These are phyloP conservation scores for Lichtheimia hyalospora DNA, from an alignment of 371 early-diverging fungal genomes.

Conservation along the genomic window DNA sequence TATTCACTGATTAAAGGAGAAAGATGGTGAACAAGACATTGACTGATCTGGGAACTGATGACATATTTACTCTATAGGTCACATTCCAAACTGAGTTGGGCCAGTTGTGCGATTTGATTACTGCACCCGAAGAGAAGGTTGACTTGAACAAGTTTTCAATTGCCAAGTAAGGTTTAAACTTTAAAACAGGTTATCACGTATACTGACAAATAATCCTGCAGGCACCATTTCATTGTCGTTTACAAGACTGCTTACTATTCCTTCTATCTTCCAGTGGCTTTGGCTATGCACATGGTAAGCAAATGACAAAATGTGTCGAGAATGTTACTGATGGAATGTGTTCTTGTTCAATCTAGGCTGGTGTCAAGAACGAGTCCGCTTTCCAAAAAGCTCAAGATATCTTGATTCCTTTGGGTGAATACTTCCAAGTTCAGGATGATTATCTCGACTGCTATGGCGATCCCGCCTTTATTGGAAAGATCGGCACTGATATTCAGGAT, in stretches of 20 bases:
- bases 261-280: conserved; percentile 96
- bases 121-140: conserved; percentile 93
- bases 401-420: conserved; percentile 92
- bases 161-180: conserved; percentile 62
- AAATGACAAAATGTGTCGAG: background rate
- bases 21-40: background rate
- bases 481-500: conserved; percentile 98
- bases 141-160: conserved; percentile 89
- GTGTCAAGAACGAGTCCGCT: conserved; percentile 71
- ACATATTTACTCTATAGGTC: conserved; percentile 37
- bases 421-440: conserved; percentile 98
- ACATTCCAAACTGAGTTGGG: conserved; percentile 97
- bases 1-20: background rate
- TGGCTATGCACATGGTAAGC: conserved; percentile 84
- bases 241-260: conserved; percentile 99
- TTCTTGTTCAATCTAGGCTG: conserved; percentile 46
- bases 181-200: background rate
- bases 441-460: conserved; percentile 92
- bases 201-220: conserved; percentile 15
- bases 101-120: conserved; percentile 94
- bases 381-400: conserved; percentile 83
- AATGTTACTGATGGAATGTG: background rate
- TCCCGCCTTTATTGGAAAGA: conserved; percentile 94
- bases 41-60: background rate
- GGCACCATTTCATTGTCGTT: conserved; percentile 90